Conservation (phyloP, 2,329 filamentous ascomycete species). For the Leptoxyphium fumago region DNA sequence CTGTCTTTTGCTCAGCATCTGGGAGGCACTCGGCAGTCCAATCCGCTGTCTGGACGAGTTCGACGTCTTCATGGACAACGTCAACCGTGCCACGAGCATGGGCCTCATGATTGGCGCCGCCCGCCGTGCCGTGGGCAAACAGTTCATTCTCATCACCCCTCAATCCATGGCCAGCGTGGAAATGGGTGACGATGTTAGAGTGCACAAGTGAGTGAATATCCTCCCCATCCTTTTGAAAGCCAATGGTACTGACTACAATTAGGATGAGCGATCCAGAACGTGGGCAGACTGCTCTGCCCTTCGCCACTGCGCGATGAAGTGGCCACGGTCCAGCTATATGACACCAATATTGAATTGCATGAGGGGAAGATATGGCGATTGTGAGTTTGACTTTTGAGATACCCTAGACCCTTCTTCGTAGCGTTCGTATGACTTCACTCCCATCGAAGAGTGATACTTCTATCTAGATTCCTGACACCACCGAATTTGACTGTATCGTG, state of each 20-base stretch:
- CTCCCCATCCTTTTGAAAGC: constrained; percentile 1
- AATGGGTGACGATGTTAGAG: constrained; percentile 56
- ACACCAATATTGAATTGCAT: too few species aligned
- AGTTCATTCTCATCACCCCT: constrained; percentile 93
- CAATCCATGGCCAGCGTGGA: constrained; percentile 56
- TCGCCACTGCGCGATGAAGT: constrained; percentile 4
- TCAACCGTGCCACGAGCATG: constrained; percentile 86
- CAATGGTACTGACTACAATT: constrained; percentile 5
- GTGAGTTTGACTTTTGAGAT: too few species aligned
- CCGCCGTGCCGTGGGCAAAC: constrained; percentile 70
- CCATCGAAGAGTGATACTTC: too few species aligned
- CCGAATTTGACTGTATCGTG: too few species aligned
- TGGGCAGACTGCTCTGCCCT: constrained; percentile 31
- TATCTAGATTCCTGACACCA: too few species aligned
- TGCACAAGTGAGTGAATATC: constrained; percentile 42
- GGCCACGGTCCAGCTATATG: background rate
- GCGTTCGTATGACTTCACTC: too few species aligned
- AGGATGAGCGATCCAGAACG: constrained; percentile 37
- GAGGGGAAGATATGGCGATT: too few species aligned
- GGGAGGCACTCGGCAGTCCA: constrained; percentile 96
- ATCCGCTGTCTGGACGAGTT: constrained; percentile 94
- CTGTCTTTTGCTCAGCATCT: constrained; percentile 79
- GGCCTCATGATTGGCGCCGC: constrained; percentile 85
- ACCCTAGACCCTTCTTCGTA: too few species aligned
- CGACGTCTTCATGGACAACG: constrained; percentile 97